A percentile compares a stretch with the other conserved stretches of the same genome.
These are phyloP conservation scores for Diaporthe sp. DNA, from an alignment of 2,329 filamentous ascomycete genomes.

Conservation along the genomic window DNA sequence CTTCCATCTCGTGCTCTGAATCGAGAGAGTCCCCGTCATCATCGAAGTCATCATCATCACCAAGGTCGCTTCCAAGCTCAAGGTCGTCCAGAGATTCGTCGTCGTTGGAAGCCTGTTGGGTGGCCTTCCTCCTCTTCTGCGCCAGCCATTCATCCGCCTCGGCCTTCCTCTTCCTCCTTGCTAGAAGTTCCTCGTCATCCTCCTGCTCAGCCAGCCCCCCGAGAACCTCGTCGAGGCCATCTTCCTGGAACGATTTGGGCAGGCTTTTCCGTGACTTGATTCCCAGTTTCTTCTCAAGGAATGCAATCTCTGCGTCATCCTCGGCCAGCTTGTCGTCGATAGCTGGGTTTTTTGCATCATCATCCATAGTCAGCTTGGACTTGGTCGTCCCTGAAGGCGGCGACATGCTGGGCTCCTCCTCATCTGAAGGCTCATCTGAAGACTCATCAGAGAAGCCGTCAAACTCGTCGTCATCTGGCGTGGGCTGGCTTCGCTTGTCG, in stretches of 20 bases:
- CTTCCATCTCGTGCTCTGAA: conserved; percentile 45
- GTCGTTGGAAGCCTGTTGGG: conserved; percentile 36
- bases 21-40: conserved; percentile 50
- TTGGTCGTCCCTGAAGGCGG: conserved; percentile 54
- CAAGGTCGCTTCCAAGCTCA: conserved; percentile 40
- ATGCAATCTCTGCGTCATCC: conserved; percentile 90
- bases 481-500: conserved; percentile 34
- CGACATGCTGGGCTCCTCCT: conserved; percentile 40
- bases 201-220: conserved; percentile 71
- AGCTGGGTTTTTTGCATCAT: conserved; percentile 68
- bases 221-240: conserved; percentile 84
- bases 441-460: conserved; percentile 37
- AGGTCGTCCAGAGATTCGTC: conserved; percentile 37
- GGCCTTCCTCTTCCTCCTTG: conserved; percentile 69
- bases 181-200: conserved; percentile 58
- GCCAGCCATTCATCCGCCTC: conserved; percentile 71
- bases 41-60: conserved; percentile 45
- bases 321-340: conserved; percentile 67
- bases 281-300: conserved; percentile 87
- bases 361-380: conserved; percentile 79
- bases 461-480: conserved; percentile 39
- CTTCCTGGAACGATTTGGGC: conserved; percentile 79
- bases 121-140: conserved; percentile 64
- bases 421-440: conserved; percentile 6
- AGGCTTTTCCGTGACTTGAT: conserved; percentile 81